Evolutionary conservation across 2,329 filamentous ascomycete genomes (phyloP).

Genomic region (Cytospora piceae): DNA sequence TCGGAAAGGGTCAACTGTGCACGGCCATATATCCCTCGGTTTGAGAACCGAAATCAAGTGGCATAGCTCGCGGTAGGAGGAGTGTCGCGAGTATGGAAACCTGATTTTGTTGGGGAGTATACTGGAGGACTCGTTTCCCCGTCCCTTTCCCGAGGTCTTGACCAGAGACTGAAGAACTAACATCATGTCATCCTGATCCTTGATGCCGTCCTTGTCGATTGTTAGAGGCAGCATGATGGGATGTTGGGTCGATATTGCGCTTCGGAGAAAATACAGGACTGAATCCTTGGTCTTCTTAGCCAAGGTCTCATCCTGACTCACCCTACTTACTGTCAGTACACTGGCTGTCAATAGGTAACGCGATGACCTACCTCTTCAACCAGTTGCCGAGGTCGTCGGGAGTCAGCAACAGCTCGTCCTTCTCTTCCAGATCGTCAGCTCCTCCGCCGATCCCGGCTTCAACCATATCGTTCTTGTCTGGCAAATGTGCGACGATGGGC

Average conservation of each 20-base stretch:
- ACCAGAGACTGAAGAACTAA: slow-evolving; percentile 22
- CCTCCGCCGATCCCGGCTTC: slow-evolving; percentile 83
- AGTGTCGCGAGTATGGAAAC: slow-evolving; percentile 90
- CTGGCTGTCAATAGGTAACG: too few relatives aligned
- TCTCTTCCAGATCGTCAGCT: slow-evolving; percentile 71
- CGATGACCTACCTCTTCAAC: slow-evolving; percentile 31
- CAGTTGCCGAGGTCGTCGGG: slow-evolving; percentile 57
- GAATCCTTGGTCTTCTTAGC: slow-evolving; percentile 32
- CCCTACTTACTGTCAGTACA: not conserved
- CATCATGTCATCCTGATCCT: slow-evolving; percentile 30
- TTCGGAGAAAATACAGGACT: slow-evolving; percentile 11
- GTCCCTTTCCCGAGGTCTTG: slow-evolving; percentile 4
- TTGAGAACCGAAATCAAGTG: slow-evolving; percentile 68
- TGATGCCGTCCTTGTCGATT: slow-evolving; percentile 35
- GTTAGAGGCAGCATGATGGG: slow-evolving; percentile 11
- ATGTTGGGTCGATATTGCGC: slow-evolving; percentile 7
- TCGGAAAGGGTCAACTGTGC: slow-evolving; percentile 66
- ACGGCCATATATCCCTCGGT: slow-evolving; percentile 80
- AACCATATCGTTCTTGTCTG: slow-evolving; percentile 63
- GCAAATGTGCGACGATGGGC: slow-evolving; percentile 71
- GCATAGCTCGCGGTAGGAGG: slow-evolving; percentile 80
- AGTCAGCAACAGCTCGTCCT: slow-evolving; percentile 64
- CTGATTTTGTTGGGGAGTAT: slow-evolving; percentile 49
- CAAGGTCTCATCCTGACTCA: slow-evolving; percentile 1
- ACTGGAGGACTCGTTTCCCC: slow-evolving; percentile 26